A percentile compares a stretch with the other conserved stretches of the same genome.
phyloP scores from a whole-genome alignment of 306 rosid species.

The Prunus davidiana region DNA sequence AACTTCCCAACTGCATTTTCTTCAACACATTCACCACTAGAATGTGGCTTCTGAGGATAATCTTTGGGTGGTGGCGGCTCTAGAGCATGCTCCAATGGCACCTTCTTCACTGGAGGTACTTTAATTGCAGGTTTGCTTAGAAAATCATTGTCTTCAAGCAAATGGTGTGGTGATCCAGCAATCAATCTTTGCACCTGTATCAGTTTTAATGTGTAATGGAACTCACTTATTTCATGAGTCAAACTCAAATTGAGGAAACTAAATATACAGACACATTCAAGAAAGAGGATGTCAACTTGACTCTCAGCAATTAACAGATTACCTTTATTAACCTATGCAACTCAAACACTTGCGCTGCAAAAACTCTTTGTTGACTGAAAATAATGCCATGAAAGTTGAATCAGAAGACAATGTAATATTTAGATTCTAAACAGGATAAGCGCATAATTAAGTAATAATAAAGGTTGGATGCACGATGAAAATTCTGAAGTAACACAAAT shows the following conservation, averaged over 20 bases:
- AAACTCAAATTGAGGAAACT: background rate
- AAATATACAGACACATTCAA: background rate
- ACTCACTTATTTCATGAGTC: background rate
- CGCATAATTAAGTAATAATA: background rate
- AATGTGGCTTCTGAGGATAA: constrained; percentile 25
- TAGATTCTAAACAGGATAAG: background rate
- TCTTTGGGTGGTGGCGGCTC: constrained; percentile 26
- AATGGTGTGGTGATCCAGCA: constrained; percentile 54
- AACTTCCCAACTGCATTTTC: constrained; percentile 28
- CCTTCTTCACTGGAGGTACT: constrained; percentile 31
- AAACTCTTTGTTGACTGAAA: constrained; percentile 73
- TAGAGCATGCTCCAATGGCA: constrained; percentile 23
- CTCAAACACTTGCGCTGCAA: constrained; percentile 67
- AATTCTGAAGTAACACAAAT: background rate
- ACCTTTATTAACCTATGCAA: constrained; percentile 84
- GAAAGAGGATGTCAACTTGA: background rate
- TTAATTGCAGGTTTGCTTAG: constrained; percentile 27
- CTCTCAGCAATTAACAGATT: constrained; percentile 9
- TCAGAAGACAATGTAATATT: background rate
- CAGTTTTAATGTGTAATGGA: constrained; percentile 23
- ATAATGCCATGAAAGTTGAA: constrained; percentile 19
- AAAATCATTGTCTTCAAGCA: constrained; percentile 31
- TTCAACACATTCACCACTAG: constrained; percentile 24
- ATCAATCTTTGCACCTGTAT: constrained; percentile 69
- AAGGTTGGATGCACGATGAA: background rate